Percentiles rank a stretch among this genome's conserved stretches.
Conservation (phyloP, 2,329 filamentous ascomycete species). For the Trichocomaceae sp. region DNA sequence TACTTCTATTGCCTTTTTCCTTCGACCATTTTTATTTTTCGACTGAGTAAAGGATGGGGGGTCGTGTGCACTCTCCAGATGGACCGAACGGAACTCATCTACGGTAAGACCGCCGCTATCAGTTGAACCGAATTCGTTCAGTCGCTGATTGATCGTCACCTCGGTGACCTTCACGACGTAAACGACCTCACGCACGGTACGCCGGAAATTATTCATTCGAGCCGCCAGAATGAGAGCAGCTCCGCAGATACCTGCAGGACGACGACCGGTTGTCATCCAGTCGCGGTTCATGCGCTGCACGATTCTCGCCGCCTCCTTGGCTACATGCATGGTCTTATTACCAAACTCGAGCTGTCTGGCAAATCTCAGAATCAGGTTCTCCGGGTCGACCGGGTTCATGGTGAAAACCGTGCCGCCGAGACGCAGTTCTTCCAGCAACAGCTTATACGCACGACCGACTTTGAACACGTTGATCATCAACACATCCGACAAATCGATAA, state of each 20-base stretch:
- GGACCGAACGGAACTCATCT: constrained; percentile 62
- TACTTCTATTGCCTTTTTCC: constrained; percentile 19
- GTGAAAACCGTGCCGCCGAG: constrained; percentile 55
- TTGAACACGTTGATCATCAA: constrained; percentile 84
- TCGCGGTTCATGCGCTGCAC: constrained; percentile 90
- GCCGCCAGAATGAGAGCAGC: constrained; percentile 91
- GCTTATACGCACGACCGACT: constrained; percentile 83
- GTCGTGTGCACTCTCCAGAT: constrained; percentile 62
- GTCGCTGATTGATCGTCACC: constrained; percentile 80
- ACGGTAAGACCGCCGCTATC: constrained; percentile 80
- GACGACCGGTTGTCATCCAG: constrained; percentile 93
- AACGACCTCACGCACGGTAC: constrained; percentile 89
- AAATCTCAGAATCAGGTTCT: constrained; percentile 87
- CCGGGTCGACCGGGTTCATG: constrained; percentile 71
- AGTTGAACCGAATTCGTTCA: constrained; percentile 86
- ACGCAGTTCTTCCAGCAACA: constrained; percentile 58
- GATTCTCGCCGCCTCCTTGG: constrained; percentile 78
- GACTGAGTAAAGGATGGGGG: constrained; percentile 67
- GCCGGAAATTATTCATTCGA: constrained; percentile 95
- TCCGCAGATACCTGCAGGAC: constrained; percentile 88
- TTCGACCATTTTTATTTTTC: constrained; percentile 50
- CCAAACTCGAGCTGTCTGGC: constrained; percentile 89
- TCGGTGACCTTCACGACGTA: constrained; percentile 97
- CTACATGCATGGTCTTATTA: constrained; percentile 71
- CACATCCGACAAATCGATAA: constrained; percentile 91